Conservation (phyloP, 345 rosid genomes). For the Eucalyptus fibrosa region DNA sequence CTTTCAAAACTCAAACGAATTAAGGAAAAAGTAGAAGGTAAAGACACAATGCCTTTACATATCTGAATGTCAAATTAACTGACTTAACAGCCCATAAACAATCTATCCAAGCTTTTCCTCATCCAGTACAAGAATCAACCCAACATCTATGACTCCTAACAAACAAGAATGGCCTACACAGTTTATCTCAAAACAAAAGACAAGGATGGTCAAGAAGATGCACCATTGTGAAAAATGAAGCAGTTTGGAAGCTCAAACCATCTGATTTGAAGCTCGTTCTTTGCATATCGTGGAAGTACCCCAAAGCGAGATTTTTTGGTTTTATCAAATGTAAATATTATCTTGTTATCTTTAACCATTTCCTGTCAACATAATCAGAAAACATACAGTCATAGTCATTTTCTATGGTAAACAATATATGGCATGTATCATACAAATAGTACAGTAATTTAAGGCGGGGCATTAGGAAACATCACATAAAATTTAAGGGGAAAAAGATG, state of each 20-base stretch:
- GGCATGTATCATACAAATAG: neutral
- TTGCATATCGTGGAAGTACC: conserved; percentile 84
- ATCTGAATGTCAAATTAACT: neutral
- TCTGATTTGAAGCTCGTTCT: conserved; percentile 65
- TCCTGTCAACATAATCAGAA: conserved; percentile 33
- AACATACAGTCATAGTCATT: neutral
- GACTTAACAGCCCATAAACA: neutral
- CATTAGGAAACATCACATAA: neutral
- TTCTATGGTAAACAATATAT: neutral
- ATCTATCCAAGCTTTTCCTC: neutral
- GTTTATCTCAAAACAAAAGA: neutral
- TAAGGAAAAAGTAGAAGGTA: neutral
- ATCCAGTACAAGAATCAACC: neutral
- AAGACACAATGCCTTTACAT: neutral
- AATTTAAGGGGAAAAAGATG: neutral
- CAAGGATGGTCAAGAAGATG: neutral
- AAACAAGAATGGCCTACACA: neutral
- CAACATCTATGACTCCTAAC: neutral
- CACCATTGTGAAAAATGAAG: conserved; percentile 89
- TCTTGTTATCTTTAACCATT: conserved; percentile 82
- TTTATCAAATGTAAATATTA: conserved; percentile 65
- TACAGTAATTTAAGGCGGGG: neutral
- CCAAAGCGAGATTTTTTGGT: conserved; percentile 85
- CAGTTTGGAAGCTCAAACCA: conserved; percentile 99
- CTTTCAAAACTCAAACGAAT: neutral